Percentiles rank a stretch among this genome's conserved stretches.
Conservation (phyloP, 257 asterid species). For the Coffea canephora region DNA sequence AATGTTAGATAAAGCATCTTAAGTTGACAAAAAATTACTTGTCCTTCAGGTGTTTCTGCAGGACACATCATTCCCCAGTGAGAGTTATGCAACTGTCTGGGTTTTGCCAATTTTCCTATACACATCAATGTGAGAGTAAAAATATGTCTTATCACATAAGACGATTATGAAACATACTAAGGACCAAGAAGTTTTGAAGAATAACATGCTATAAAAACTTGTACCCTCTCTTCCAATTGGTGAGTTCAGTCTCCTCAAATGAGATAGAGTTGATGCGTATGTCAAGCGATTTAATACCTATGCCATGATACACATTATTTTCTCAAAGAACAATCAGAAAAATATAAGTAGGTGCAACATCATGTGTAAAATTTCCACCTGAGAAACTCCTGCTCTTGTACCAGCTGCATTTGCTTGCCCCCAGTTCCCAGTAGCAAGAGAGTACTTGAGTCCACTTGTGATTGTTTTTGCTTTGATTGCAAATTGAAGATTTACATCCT, state of each 20-base stretch:
- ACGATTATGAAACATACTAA: not conserved
- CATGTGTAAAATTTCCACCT: constrained; percentile 3
- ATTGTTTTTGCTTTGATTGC: constrained; percentile 30
- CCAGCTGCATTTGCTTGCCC: constrained; percentile 32
- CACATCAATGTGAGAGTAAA: no score
- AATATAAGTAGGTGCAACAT: not conserved
- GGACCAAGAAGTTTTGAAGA: not conserved
- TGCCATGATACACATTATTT: not conserved
- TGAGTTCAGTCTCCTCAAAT: constrained; percentile 24
- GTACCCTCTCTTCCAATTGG: constrained; percentile 30
- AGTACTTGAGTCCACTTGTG: constrained; percentile 26
- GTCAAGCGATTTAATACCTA: constrained; percentile 28
- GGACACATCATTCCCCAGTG: constrained; percentile 35
- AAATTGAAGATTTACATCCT: constrained; percentile 27
- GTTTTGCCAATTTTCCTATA: constrained; percentile 30
- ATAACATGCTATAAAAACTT: not conserved
- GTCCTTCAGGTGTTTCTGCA: constrained; percentile 32
- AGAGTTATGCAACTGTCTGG: constrained; percentile 29
- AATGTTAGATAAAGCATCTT: not conserved
- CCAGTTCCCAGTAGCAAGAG: constrained; percentile 30
- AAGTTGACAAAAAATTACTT: not conserved
- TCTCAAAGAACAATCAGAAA: not conserved
- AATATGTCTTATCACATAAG: not conserved
- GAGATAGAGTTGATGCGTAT: constrained; percentile 24
- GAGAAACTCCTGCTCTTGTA: constrained; percentile 31